phyloP scores from a whole-genome alignment of 116 monocot genomes.

The Iris pallida region DNA sequence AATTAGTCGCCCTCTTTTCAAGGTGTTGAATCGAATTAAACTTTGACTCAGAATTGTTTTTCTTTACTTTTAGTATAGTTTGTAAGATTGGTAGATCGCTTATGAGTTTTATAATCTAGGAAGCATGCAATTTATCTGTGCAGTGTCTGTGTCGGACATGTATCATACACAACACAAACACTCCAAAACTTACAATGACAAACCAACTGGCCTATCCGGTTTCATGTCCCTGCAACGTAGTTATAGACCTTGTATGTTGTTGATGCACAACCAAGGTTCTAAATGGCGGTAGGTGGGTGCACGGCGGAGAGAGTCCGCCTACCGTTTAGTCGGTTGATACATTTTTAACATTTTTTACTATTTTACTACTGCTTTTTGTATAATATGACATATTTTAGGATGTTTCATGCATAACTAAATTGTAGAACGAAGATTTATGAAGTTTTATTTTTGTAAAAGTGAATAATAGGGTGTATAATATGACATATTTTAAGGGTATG shows the following conservation, averaged over 20 bases:
- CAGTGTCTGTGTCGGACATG: background rate
- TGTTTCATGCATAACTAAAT: no score
- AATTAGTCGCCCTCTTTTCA: constrained; percentile 76
- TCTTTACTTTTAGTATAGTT: background rate
- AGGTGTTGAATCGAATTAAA: constrained; percentile 38
- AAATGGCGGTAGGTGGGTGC: no score
- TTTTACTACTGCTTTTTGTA: no score
- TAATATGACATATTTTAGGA: no score
- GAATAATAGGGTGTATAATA: background rate
- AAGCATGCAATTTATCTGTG: background rate
- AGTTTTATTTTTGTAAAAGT: background rate
- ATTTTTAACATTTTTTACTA: no score
- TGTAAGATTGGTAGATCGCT: background rate
- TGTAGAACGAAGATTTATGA: no score
- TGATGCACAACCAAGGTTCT: no score
- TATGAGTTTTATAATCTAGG: background rate
- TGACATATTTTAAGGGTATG: no score
- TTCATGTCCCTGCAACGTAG: background rate
- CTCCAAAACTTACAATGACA: no score
- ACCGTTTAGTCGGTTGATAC: no score
- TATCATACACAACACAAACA: no score
- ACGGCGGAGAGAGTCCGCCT: no score
- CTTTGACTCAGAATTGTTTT: background rate
- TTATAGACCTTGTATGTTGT: background rate
- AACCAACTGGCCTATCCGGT: background rate